phyloP scores from a whole-genome alignment of 306 rosid species.

The Trichosanthes cucumerina region DNA sequence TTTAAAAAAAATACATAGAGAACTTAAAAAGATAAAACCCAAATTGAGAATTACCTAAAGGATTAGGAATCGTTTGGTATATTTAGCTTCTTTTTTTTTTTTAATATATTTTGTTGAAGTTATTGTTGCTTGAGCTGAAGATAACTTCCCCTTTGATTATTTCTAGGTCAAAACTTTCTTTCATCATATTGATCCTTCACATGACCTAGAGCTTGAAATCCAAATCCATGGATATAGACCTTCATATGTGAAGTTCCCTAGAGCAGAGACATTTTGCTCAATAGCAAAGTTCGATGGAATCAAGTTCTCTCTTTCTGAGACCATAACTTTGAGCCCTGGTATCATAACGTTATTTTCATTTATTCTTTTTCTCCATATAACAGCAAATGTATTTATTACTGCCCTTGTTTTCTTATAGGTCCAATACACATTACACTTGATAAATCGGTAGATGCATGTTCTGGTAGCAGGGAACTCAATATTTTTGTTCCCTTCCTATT shows the following conservation, averaged over 20 bases:
- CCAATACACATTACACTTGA: conserved; percentile 59
- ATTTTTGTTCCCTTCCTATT: conserved; percentile 72
- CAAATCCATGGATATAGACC: conserved; percentile 54
- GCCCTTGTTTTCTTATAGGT: conserved; percentile 37
- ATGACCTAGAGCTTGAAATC: conserved; percentile 69
- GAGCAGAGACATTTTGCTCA: conserved; percentile 62
- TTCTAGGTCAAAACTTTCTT: conserved; percentile 59
- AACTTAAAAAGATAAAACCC: not conserved
- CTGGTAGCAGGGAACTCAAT: conserved; percentile 71
- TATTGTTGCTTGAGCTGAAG: conserved; percentile 2
- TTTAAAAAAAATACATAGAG: not conserved
- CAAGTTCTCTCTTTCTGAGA: conserved; percentile 63
- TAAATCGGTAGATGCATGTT: conserved; percentile 71
- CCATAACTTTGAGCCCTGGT: conserved; percentile 43
- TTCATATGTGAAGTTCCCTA: conserved; percentile 59
- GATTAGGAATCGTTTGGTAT: not conserved
- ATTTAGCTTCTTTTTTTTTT: not conserved
- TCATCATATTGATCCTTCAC: conserved; percentile 85
- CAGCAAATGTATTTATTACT: conserved; percentile 16
- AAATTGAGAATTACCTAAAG: not conserved
- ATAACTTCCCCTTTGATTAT: not conserved
- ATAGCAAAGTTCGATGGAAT: conserved; percentile 61
- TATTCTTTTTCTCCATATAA: not conserved
- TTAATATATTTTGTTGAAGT: conserved; percentile 1
- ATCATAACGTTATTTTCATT: conserved; percentile 31